Percentiles rank a stretch among this genome's conserved stretches.
Conservation (phyloP, 495 filamentous ascomycete genomes). For the Penicillium tannophilum region DNA sequence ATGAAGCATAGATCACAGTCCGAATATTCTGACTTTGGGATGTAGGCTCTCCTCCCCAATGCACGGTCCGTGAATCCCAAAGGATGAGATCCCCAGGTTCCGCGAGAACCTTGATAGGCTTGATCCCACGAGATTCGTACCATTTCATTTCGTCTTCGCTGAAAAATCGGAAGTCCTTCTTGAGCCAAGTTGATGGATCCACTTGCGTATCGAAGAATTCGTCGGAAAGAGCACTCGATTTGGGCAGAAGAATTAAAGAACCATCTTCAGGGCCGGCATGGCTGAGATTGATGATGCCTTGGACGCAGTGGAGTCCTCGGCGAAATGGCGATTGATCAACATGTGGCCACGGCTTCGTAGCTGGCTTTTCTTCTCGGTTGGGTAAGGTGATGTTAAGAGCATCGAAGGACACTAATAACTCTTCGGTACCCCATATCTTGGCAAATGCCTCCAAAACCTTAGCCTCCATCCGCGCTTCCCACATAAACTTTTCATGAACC, state of each 20-base stretch:
- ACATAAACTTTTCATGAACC: slow-evolving; percentile 49
- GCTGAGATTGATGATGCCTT: slow-evolving; percentile 46
- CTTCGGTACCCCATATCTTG: slow-evolving; percentile 25
- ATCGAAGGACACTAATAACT: slow-evolving; percentile 29
- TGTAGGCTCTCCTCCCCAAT: slow-evolving; percentile 35
- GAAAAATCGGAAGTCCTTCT: slow-evolving; percentile 35
- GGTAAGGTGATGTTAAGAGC: slow-evolving; percentile 24
- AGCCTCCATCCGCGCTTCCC: slow-evolving; percentile 45
- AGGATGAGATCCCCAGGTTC: slow-evolving; percentile 47
- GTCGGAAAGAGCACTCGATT: slow-evolving; percentile 33
- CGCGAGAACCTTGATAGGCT: slow-evolving; percentile 38
- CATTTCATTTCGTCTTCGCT: slow-evolving; percentile 35
- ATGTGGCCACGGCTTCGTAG: slow-evolving; percentile 24
- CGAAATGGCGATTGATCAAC: slow-evolving; percentile 30
- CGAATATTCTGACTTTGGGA: slow-evolving; percentile 29
- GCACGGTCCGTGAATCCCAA: slow-evolving; percentile 45
- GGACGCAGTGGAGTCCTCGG: slow-evolving; percentile 39
- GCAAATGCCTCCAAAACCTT: slow-evolving; percentile 37
- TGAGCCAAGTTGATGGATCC: slow-evolving; percentile 27
- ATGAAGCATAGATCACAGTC: slow-evolving; percentile 41
- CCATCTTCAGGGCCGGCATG: slow-evolving; percentile 39
- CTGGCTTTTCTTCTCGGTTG: slow-evolving; percentile 18
- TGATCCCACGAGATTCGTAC: slow-evolving; percentile 33
- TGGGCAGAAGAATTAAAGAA: slow-evolving; percentile 32
- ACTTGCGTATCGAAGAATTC: slow-evolving; percentile 39